Conservation (phyloP, 192 early-diverging fungal species). For the Coemansia sp. region DNA sequence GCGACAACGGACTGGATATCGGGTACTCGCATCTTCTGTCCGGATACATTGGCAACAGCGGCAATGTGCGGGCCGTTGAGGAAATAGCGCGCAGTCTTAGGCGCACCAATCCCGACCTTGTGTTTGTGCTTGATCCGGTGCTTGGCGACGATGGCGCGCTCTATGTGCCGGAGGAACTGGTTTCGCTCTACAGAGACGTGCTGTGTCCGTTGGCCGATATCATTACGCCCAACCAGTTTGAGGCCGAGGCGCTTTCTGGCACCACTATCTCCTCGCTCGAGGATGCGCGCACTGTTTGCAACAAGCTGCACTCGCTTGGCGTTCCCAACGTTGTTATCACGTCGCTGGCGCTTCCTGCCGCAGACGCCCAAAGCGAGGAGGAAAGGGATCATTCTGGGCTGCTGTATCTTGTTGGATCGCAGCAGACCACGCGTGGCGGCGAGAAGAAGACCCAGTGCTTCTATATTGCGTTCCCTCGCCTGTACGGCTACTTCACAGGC, state of each 20-base stretch:
- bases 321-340: slow-evolving; percentile 76
- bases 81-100: slow-evolving; percentile 59
- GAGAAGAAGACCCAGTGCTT: slow-evolving; percentile 49
- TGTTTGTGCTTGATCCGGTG: slow-evolving; percentile 80
- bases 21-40: slow-evolving; percentile 81
- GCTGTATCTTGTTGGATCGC: slow-evolving; percentile 57
- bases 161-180: slow-evolving; percentile 78
- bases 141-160: slow-evolving; percentile 85
- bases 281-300: slow-evolving; percentile 60
- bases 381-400: too few species aligned
- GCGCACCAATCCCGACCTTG: slow-evolving; percentile 40
- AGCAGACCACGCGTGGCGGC: slow-evolving; percentile 11
- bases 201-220: slow-evolving; percentile 70
- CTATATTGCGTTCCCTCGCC: slow-evolving; percentile 72
- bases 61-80: slow-evolving; percentile 61
- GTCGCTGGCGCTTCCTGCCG: slow-evolving; percentile 55
- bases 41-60: slow-evolving; percentile 83
- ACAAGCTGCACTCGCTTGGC: slow-evolving; percentile 67
- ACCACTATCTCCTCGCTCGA: slow-evolving; percentile 53
- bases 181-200: slow-evolving; percentile 74
- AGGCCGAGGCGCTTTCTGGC: slow-evolving; percentile 76
- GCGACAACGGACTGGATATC: slow-evolving; percentile 68
- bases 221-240: slow-evolving; percentile 91
- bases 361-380: slow-evolving; percentile 12
- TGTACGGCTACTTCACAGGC: slow-evolving; percentile 82